Evolutionary conservation across 345 rosid genomes (phyloP), one percentile per base, ranked within the genome.

Genomic region (Boechera retrofracta): DNA sequence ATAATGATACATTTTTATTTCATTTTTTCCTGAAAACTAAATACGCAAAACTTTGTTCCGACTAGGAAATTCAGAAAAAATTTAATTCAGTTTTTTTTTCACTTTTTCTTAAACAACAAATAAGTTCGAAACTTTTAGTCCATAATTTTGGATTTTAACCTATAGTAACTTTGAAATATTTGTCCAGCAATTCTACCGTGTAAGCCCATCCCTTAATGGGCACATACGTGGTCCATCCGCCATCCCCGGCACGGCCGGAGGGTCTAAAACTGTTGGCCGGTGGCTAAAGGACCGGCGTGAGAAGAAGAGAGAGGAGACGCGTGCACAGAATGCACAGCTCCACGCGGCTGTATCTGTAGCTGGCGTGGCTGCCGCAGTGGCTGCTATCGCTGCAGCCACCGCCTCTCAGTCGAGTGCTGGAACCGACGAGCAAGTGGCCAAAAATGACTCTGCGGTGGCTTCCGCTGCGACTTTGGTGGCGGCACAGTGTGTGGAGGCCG

Each of bases 381-480:
- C 98, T 3, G 94, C 96, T 1, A 90, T 86, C 0, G 94, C 94
- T 4, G 89, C 92, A 0, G 94, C 96, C 15, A 86, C 92, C 0
- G 94, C 94, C 0, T 82, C 91, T 8, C 82, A 92, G 1, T 89
- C 94, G 0, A 85, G 83, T 26, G 26, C 86, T 0, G 89, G 96
- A 13, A 90, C 83, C 41, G 96, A 92, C 18, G 92, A 89, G 74
- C 87, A 86, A 74, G 84, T 83, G 82, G 88, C 91, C 0, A 89
- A 85, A 81, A 90, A 87, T 0, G 90, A 89, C 72, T 80, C 87
- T 71, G 98, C 98, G 0, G 89, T 92, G 36, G 96, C 98, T 2
- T 87, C 98, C 0, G 98, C 98, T 0, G 96, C 98, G 0, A 89
- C 94, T 24, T 77, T 92, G 54, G 96, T 92, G 15, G 96, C 96